Base-by-base conservation (phyloP, 495 filamentous ascomycete genomes). In the Articulospora tetracladia region DNA sequence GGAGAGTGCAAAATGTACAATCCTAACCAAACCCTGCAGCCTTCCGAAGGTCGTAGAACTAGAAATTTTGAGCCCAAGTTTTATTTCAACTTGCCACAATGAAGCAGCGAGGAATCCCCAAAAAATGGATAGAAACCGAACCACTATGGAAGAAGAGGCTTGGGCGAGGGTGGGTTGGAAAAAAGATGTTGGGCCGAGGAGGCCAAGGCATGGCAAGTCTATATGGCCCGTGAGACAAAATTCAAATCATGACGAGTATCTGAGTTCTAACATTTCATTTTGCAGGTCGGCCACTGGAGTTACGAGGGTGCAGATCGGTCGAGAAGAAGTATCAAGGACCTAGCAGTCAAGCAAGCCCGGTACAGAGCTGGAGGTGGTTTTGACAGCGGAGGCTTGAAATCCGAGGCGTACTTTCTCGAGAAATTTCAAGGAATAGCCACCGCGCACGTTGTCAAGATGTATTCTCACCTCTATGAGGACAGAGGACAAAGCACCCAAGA, bases 271-370 rank as follows among this genome's bases (percentile, higher is more conserved):
- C n/a, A n/a, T n/a, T n/a, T n/a, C n/a, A n/a, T n/a, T n/a, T n/a
- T n/a, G n/a, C n/a, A n/a, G 22, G 60, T 63, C 2, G 60, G 60
- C 1, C 54, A 47, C 19, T 63, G 60, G 60, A 47, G 13, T 3
- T 58, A 63, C 41, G 41, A 58, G 17, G 54, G 54, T 11, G 11
- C 22, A 6, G 54, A 58, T 48, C 28, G 49, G 17, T 12, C 1
- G 8, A 8, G 30, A 20, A 52, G 47, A n/a, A 28, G 19, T 4
- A 24, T 54, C 6, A 44, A 44, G 27, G 49, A 63, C 34, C 19
- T 63, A 17, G 54, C 54, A 11, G 60, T 63, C 1, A 63, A 61
- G 25, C 59, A 61, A 26, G 47, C 30, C 11, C 8, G 3, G 4
- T 44, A 19, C 39, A 44, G 3, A 17, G 3, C 7, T n/a, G 39